Evolutionary conservation across 495 filamentous ascomycete genomes (phyloP).

Genomic region (Penicillium chermesinum): DNA sequence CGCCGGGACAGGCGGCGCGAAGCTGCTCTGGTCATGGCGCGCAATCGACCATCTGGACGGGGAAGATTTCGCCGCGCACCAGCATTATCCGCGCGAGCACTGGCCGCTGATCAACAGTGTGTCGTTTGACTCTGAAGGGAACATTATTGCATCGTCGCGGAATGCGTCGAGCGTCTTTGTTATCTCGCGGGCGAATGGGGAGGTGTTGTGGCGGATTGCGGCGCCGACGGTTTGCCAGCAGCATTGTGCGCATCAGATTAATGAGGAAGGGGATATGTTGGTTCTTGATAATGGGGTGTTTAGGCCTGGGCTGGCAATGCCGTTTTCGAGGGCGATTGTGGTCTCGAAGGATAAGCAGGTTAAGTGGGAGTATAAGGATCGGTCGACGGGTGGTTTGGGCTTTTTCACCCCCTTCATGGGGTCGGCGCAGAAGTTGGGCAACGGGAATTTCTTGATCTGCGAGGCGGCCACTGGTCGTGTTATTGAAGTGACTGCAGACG

Average conservation of each 20-base stretch:
- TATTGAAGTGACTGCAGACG: slow-evolving; percentile 45
- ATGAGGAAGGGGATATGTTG: slow-evolving; percentile 34
- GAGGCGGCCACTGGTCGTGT: slow-evolving; percentile 46
- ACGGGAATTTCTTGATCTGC: slow-evolving; percentile 40
- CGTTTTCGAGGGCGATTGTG: slow-evolving; percentile 39
- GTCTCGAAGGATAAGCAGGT: slow-evolving; percentile 31
- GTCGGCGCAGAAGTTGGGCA: slow-evolving; percentile 34
- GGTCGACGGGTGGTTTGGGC: slow-evolving; percentile 31
- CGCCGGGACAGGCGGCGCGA: slow-evolving; percentile 19
- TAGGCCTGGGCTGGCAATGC: slow-evolving; percentile 31
- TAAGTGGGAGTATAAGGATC: slow-evolving; percentile 43
- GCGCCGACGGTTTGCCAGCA: slow-evolving; percentile 39
- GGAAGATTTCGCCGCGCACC: slow-evolving; percentile 29
- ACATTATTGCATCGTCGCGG: slow-evolving; percentile 41
- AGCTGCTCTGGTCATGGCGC: slow-evolving; percentile 41
- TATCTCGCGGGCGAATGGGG: slow-evolving; percentile 32
- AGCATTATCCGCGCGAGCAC: slow-evolving; percentile 42
- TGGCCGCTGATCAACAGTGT: slow-evolving; percentile 44
- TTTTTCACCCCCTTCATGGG: slow-evolving; percentile 51
- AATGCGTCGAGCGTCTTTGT: slow-evolving; percentile 39
- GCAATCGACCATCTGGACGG: slow-evolving; percentile 36
- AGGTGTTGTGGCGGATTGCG: slow-evolving; percentile 40
- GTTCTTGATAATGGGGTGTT: slow-evolving; percentile 47
- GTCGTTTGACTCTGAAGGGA: slow-evolving; percentile 28
- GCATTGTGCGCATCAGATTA: slow-evolving; percentile 38